phyloP scores from a whole-genome alignment of 345 rosid genomes.

The Aquilaria sinensis region DNA sequence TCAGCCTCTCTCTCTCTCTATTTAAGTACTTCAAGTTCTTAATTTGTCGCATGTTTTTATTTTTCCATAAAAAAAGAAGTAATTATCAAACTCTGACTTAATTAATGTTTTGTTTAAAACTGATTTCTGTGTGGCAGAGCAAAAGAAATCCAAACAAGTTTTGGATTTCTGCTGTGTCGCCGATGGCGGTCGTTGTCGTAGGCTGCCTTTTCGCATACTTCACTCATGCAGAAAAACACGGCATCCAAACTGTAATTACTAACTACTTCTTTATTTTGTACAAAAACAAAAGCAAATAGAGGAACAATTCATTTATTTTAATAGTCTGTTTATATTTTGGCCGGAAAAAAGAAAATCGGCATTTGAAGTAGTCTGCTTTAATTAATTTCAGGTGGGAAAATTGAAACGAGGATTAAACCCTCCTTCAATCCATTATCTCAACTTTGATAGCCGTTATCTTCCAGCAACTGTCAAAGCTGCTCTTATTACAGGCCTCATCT shows the following conservation, averaged over 20 bases:
- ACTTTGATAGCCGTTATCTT: constrained; percentile 54
- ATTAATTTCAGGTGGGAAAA: constrained; percentile 53
- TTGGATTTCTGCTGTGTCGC: constrained; percentile 86
- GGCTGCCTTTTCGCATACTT: constrained; percentile 69
- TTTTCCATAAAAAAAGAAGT: neutral
- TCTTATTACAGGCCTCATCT: constrained; percentile 53
- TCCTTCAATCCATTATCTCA: constrained; percentile 41
- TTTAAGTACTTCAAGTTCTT: neutral
- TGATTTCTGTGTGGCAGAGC: constrained; percentile 29
- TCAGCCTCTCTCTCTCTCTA: constrained; percentile 21
- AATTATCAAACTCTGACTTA: neutral
- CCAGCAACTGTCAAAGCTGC: constrained; percentile 51
- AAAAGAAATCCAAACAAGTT: constrained; percentile 66
- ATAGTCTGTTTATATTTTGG: too few relatives aligned
- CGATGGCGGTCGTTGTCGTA: constrained; percentile 59
- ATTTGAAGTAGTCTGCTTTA: too few relatives aligned
- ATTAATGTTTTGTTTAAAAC: neutral
- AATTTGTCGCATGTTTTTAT: neutral
- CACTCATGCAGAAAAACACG: constrained; percentile 44
- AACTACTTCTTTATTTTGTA: too few relatives aligned
- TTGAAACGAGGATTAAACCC: constrained; percentile 80
- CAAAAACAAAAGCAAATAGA: too few relatives aligned
- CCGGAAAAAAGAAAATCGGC: too few relatives aligned
- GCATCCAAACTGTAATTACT: constrained; percentile 53
- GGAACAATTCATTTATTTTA: neutral